Conservation (phyloP, 345 rosid species). For the Eucalyptus regnans region DNA sequence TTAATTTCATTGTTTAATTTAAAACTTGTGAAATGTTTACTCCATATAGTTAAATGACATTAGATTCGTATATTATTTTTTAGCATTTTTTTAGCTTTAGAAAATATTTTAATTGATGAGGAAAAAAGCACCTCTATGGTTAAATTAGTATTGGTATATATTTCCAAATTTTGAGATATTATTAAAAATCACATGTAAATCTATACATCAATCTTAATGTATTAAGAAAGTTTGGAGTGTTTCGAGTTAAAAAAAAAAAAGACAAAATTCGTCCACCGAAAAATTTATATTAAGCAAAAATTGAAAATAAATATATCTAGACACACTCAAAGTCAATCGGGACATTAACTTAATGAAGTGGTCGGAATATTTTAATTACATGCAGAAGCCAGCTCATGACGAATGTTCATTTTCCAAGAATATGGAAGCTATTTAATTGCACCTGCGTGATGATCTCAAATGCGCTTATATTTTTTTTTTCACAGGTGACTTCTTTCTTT, state of each 20-base stretch:
- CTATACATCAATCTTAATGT: not conserved
- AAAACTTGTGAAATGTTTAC: not conserved
- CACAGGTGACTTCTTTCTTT: not conserved
- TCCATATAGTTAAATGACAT: not conserved
- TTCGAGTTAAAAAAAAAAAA: not conserved
- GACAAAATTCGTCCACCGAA: not conserved
- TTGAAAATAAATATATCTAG: not conserved
- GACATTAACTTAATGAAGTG: not conserved
- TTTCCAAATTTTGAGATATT: no score
- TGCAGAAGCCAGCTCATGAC: not conserved
- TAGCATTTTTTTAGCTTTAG: not conserved
- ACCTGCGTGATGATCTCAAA: not conserved
- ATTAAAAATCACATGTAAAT: not conserved
- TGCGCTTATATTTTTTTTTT: not conserved
- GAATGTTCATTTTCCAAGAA: not conserved
- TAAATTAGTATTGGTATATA: no score
- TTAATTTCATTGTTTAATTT: not conserved
- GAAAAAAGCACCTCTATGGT: no score
- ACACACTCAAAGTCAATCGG: not conserved
- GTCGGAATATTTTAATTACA: not conserved
- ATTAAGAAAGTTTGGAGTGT: not conserved
- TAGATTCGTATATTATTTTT: not conserved
- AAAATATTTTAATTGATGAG: no score
- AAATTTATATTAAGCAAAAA: not conserved
- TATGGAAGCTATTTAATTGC: not conserved